Base-by-base conservation (phyloP, 768 basidiomycete genomes). In the Tephrocybe sp. region DNA sequence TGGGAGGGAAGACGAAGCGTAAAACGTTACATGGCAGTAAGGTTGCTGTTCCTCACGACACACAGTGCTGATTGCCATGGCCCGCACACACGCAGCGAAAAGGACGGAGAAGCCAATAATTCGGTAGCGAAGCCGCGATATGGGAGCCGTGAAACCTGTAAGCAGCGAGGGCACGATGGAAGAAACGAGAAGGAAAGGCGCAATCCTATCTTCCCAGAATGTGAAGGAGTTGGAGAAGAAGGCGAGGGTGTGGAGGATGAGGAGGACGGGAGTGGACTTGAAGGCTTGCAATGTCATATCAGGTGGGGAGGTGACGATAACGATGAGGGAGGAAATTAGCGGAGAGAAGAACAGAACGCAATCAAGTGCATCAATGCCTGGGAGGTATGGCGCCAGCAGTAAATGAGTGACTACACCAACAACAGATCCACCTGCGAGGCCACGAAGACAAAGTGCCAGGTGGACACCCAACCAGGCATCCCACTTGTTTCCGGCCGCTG, bases 181-280 rank as follows among this genome's bases (percentile, higher is more conserved):
- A 32, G 80, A 80, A 38, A 85, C 64, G 53, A 86, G 71, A 48
- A 98, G 77, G 77, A 85, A 95, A 7, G 84, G 80, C 10, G 88
- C 75, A 49, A 91, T 74, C 26, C 80, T 80, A 65, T 98, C 95
- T 78, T 99, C 97, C 93, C 94, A 98, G 66, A 98, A 81, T n/a
- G 90, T 92, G 74, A 92, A 96, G 0, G 94, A 97, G 73, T 98
- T 98, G 21, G 94, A 96, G 14, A 87, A 80, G 68, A 96, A 96
- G 6, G 86, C 74, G 3, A 88, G 48, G 1, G 85, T 68, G 60
- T 98, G 94, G 2, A 93, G 72, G 50, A 83, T 50, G 48, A 88
- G 76, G 28, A 84, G 69, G 33, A 88, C 55, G 1, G 77, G 73
- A 1, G 68, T 59, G 8, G 70, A 62, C 24, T 56, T 53, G 17